Evolutionary conservation across 768 basidiomycete species (phyloP).

Genomic region (Saitozyma podzolica): DNA sequence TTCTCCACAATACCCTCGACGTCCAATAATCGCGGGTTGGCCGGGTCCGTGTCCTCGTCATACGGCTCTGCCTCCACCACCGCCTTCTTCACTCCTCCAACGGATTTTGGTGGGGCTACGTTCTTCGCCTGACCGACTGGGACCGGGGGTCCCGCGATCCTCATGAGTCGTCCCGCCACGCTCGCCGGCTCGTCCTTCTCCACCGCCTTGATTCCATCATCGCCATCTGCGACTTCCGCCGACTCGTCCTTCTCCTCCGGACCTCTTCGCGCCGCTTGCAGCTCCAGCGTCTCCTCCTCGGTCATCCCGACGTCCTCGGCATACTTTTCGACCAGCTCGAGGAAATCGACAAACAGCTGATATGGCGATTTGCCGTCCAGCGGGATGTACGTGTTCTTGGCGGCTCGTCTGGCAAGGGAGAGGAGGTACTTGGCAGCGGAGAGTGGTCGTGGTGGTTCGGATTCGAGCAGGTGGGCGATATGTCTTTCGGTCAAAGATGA

Average conservation of each 20-base stretch:
- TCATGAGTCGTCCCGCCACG: conserved; percentile 65
- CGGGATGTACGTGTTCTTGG: conserved; percentile 76
- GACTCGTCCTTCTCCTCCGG: conserved; percentile 50
- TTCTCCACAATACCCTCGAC: conserved; percentile 79
- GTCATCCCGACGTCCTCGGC: conserved; percentile 91
- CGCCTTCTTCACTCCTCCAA: conserved; percentile 5
- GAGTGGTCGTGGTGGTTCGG: conserved; percentile 72
- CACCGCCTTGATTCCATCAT: conserved; percentile 14
- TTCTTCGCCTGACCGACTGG: conserved; percentile 56
- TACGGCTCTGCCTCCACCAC: conserved; percentile 53
- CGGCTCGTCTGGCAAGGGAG: conserved; percentile 76
- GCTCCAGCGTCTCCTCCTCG: conserved; percentile 68
- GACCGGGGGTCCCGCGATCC: conserved; percentile 68
- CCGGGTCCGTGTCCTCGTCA: conserved; percentile 81
- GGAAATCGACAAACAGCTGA: conserved; percentile 86
- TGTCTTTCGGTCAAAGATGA: conserved; percentile 54
- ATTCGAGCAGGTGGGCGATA: conserved; percentile 59
- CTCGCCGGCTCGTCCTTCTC: conserved; percentile 54
- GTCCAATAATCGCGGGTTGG: conserved; percentile 69
- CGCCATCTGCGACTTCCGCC: conserved; percentile 20
- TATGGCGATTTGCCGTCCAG: conserved; percentile 94
- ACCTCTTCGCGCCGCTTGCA: conserved; percentile 55
- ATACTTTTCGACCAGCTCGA: conserved; percentile 84
- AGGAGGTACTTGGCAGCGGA: conserved; percentile 91
- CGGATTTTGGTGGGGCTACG: conserved; percentile 57